Evolutionary conservation across 1,284 basidiomycete species (phyloP).

Genomic region (Takashimella tepidaria): DNA sequence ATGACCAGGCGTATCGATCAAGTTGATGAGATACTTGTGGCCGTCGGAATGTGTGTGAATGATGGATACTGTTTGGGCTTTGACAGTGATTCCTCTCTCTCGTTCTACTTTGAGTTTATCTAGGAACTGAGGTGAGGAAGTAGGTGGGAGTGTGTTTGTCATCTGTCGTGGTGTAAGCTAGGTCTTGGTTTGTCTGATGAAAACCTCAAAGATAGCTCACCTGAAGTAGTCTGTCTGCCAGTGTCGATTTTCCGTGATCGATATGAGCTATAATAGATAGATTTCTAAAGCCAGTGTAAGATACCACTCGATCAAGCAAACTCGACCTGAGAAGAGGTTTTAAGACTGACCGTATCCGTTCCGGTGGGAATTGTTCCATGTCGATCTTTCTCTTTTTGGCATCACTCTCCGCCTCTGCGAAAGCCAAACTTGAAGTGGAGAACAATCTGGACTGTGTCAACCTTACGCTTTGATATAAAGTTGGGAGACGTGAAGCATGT

Average conservation of each 20-base stretch:
- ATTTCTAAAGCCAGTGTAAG: conserved; percentile 55
- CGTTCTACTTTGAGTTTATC: conserved; percentile 86
- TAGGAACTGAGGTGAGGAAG: conserved; percentile 69
- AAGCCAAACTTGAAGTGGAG: not conserved
- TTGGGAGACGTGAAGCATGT: too few relatives aligned
- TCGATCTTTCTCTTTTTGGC: conserved; percentile 40
- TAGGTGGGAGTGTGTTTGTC: conserved; percentile 74
- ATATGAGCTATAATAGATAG: conserved; percentile 94
- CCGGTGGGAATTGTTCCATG: conserved; percentile 67
- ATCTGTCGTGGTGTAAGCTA: conserved; percentile 52
- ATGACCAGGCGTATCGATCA: conserved; percentile 97
- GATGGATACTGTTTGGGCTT: conserved; percentile 93
- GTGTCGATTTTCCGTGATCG: conserved; percentile 85
- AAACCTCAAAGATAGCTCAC: conserved; percentile 49
- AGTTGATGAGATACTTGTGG: conserved; percentile 72
- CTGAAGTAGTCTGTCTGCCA: conserved; percentile 77
- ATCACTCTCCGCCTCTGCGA: not conserved
- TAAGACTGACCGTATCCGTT: conserved; percentile 65
- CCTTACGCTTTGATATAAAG: too few relatives aligned
- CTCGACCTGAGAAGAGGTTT: not conserved
- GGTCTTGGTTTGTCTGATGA: not conserved
- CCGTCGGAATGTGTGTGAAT: conserved; percentile 59
- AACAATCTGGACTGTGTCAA: too few relatives aligned
- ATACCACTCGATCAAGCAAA: too few relatives aligned
- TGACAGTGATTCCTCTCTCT: conserved; percentile 70